Evolutionary conservation across 352 stramenopile genomes (phyloP), one percentile per base, ranked within the genome.

Genomic region (Phytopythium sindhum): DNA sequence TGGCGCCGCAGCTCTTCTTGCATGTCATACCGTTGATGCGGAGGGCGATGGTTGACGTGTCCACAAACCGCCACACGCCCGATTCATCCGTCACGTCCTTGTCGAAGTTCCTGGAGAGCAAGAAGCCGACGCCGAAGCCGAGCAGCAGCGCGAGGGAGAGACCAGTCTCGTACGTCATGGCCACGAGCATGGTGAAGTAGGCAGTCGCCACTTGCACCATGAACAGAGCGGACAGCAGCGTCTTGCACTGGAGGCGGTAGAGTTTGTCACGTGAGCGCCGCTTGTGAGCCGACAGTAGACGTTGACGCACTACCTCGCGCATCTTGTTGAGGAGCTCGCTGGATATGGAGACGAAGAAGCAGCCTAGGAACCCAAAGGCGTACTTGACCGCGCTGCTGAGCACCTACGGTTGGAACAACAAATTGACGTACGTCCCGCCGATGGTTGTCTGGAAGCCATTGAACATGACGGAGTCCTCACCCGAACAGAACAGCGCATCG

Each of bases 11-110:
- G 59, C 90, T 93, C 19, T 93, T 91, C 68, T 90, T 80, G 31
- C 79, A 88, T 12, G 79, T 97, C 82, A 97, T 97, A 45, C 93
- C 91, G 44, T 96, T 84, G 5, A 98, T 78, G 47, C 74, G 69
- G 24, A 96, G 78, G 19, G 72, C 66, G 42, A 93, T 72, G 11
- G 78, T 91, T 21, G 81, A 86, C 60, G 75, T 70, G 54, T 91
- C 78, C 17, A 47, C 82, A 63, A 81, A 90, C 17, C 81, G 76
- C 81, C 81, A 90, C 48, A 77, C 75, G 12, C 80, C 84, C 42
- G 78, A 82, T 64, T 89, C 83, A 51, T 84, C 69, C 12, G 81
- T 86, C 48, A 89, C 66, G 14, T 91, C 77, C 11, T 67, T 74
- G 35, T 91, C 81, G 0, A 83, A 91, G 68, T 91, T 81, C 65